phyloP scores from a whole-genome alignment of 2,329 filamentous ascomycete species.

The Sordariomycetes sp. region DNA sequence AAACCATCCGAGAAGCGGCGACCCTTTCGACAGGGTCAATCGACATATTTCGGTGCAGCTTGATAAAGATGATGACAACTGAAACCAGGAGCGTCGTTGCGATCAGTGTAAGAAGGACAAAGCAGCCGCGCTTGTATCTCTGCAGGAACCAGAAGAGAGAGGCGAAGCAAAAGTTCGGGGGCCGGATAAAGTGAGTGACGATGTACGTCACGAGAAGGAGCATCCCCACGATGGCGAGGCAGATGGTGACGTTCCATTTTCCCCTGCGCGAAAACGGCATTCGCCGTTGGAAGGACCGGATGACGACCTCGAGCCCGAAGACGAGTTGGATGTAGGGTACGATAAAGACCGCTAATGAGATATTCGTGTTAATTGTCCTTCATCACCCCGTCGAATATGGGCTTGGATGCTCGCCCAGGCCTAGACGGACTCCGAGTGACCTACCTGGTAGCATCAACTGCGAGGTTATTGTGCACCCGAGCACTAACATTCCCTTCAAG shows the following conservation, averaged over 20 bases:
- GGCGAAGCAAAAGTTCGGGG: slow-evolving; percentile 50
- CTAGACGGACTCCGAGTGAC: slow-evolving; percentile 14
- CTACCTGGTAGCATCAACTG: slow-evolving; percentile 50
- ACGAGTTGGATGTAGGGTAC: slow-evolving; percentile 52
- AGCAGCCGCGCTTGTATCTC: slow-evolving; percentile 42
- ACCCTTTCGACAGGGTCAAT: slow-evolving; percentile 47
- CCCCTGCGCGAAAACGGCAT: slow-evolving; percentile 42
- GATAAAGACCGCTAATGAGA: slow-evolving; percentile 46
- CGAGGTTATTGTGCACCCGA: slow-evolving; percentile 38
- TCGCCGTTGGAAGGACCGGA: slow-evolving; percentile 37
- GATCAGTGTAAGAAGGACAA: slow-evolving; percentile 38
- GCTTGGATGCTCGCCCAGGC: too few species aligned
- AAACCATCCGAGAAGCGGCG: slow-evolving; percentile 56
- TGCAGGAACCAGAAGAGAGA: slow-evolving; percentile 56
- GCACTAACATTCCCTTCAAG: slow-evolving; percentile 32
- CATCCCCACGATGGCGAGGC: slow-evolving; percentile 30
- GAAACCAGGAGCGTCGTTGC: slow-evolving; percentile 34
- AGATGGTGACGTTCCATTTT: slow-evolving; percentile 46
- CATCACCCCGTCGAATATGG: neutral
- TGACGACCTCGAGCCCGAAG: slow-evolving; percentile 48
- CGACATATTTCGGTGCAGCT: slow-evolving; percentile 37
- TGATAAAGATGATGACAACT: slow-evolving; percentile 39
- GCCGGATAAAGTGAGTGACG: slow-evolving; percentile 39
- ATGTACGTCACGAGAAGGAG: slow-evolving; percentile 43
- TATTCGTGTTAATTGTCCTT: slow-evolving; percentile 11